These are phyloP conservation scores for Verticillium tricorpus DNA, from an alignment of 2,329 filamentous ascomycete genomes.

Conservation along the genomic window DNA sequence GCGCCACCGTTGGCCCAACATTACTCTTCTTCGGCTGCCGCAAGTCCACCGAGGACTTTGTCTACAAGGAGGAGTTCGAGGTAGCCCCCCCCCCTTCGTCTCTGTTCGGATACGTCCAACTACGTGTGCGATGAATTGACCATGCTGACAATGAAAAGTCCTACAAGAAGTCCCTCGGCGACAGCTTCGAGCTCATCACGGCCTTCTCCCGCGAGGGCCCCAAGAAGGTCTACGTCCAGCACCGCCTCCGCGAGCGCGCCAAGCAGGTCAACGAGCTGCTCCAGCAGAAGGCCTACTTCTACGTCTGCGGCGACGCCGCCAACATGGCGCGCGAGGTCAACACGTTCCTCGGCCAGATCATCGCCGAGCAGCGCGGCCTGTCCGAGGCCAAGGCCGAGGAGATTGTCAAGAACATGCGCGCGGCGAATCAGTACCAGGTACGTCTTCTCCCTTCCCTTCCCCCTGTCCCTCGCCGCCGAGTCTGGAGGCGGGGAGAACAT, in stretches of 20 bases:
- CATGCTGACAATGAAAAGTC: slow-evolving; percentile 44
- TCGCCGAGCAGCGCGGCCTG: slow-evolving; percentile 77
- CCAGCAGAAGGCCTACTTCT: slow-evolving; percentile 85
- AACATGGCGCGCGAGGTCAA: slow-evolving; percentile 97
- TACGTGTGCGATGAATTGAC: not conserved
- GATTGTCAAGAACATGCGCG: slow-evolving; percentile 94
- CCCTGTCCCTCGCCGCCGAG: not conserved
- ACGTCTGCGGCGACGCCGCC: slow-evolving; percentile 95
- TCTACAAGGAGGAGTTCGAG: slow-evolving; percentile 90
- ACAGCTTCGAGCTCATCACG: slow-evolving; percentile 84
- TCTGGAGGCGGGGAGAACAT: not conserved
- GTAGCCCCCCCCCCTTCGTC: slow-evolving; percentile 47
- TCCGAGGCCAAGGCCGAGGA: slow-evolving; percentile 88
- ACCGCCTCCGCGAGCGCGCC: slow-evolving; percentile 78
- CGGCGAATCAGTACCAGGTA: slow-evolving; percentile 93
- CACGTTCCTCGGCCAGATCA: slow-evolving; percentile 77
- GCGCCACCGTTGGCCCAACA: slow-evolving; percentile 79
- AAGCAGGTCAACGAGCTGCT: slow-evolving; percentile 85
- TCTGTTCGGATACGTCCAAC: not conserved
- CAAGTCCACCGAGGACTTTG: slow-evolving; percentile 80
- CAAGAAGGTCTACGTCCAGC: slow-evolving; percentile 96
- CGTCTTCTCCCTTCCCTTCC: slow-evolving; percentile 17
- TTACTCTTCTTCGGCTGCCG: slow-evolving; percentile 95
- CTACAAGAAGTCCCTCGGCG: slow-evolving; percentile 77
- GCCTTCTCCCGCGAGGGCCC: slow-evolving; percentile 88